phyloP scores from a whole-genome alignment of 805 yeast genomes.

The Schizosaccharomyces cryophilus region DNA sequence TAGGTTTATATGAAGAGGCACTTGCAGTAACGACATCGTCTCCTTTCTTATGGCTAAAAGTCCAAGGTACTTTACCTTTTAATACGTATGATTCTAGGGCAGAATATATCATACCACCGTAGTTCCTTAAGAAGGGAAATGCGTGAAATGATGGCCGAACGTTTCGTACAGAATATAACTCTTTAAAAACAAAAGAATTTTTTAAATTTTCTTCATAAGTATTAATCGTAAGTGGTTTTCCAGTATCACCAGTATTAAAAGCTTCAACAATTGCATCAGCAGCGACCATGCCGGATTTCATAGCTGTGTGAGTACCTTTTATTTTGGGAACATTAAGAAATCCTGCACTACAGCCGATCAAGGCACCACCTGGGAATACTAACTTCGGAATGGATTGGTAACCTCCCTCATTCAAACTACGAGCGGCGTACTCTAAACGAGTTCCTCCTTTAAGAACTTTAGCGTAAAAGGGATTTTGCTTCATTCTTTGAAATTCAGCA shows the following conservation, averaged over 20 bases:
- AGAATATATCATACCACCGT: constrained; percentile 64
- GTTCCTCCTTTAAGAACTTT: constrained; percentile 63
- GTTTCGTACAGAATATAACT: constrained; percentile 63
- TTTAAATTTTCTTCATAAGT: constrained; percentile 41
- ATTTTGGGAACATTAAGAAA: constrained; percentile 92
- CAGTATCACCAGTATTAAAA: constrained; percentile 17
- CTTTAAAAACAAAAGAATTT: constrained; percentile 68
- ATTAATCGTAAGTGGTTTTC: constrained; percentile 18
- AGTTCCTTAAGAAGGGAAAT: constrained; percentile 34
- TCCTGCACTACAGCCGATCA: constrained; percentile 91
- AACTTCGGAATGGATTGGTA: constrained; percentile 75
- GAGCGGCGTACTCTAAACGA: constrained; percentile 81
- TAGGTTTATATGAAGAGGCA: constrained; percentile 43
- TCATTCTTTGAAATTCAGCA: constrained; percentile 70
- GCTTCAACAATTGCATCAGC: constrained; percentile 55
- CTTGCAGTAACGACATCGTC: constrained; percentile 50
- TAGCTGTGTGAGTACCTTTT: constrained; percentile 94
- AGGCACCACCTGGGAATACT: constrained; percentile 84
- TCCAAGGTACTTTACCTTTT: constrained; percentile 69
- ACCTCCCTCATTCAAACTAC: constrained; percentile 96
- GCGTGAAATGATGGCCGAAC: constrained; percentile 69
- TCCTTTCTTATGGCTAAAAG: constrained; percentile 40
- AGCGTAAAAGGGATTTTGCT: constrained; percentile 66
- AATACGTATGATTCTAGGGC: constrained; percentile 63
- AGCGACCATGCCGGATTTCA: constrained; percentile 85